Evolutionary conservation across 352 stramenopile genomes (phyloP).

Genomic region (Phytopythium delawarense): DNA sequence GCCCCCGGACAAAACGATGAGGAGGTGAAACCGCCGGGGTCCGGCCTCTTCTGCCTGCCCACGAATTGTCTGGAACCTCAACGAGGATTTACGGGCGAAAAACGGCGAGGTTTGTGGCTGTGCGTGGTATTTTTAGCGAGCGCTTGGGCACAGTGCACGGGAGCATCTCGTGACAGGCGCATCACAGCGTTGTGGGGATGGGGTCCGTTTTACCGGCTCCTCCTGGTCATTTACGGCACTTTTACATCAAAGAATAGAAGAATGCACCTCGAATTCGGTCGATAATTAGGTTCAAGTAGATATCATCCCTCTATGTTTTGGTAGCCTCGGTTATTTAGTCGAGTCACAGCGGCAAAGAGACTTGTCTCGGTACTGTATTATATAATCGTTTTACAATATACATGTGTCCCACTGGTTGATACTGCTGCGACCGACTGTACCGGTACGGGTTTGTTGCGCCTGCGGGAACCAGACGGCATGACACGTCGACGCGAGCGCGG

Average conservation of each 20-base stretch:
- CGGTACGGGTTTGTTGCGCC: too few species aligned
- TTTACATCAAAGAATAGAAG: neutral
- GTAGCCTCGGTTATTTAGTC: too few species aligned
- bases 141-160: neutral
- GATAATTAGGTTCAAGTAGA: neutral
- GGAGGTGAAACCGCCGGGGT: neutral
- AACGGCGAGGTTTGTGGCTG: neutral
- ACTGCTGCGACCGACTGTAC: too few species aligned
- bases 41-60: neutral
- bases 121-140: neutral
- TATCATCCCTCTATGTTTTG: too few species aligned
- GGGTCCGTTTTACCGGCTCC: neutral
- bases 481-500: neutral
- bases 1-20: too few species aligned
- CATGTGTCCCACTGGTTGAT: too few species aligned
- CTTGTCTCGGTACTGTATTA: too few species aligned
- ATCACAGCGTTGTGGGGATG: neutral
- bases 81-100: neutral
- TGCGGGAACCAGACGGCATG: neutral
- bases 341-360: too few species aligned
- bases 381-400: too few species aligned
- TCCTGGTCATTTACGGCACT: neutral
- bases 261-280: neutral
- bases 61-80: constrained; percentile 3
- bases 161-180: neutral